Evolutionary conservation across 176 grass and related monocot genomes (phyloP).

Genomic region (Lolium perenne): DNA sequence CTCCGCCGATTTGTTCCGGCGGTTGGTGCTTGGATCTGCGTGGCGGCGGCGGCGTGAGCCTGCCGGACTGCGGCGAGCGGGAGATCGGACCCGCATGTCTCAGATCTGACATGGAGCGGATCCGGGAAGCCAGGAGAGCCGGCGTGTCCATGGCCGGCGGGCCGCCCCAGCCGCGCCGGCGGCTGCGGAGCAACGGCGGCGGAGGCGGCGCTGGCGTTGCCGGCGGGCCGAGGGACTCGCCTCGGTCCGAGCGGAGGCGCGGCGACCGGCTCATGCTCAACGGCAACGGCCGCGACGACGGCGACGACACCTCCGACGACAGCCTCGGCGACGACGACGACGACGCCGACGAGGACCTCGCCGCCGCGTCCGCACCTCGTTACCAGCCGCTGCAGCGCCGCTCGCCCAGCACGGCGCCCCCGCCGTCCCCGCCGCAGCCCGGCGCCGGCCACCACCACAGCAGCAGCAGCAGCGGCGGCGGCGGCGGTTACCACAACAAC

Average conservation of each 20-base stretch:
- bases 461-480: constrained; percentile 61
- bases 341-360: constrained; percentile 75
- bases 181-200: constrained; percentile 60
- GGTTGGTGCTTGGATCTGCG: constrained; percentile 36
- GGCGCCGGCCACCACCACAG: constrained; percentile 45
- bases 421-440: constrained; percentile 61
- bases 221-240: constrained; percentile 48
- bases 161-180: constrained; percentile 45
- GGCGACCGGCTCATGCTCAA: constrained; percentile 66
- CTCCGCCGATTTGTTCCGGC: neutral
- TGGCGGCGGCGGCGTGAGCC: constrained; percentile 1
- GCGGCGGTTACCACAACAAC: constrained; percentile 56
- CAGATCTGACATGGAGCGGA: constrained; percentile 82
- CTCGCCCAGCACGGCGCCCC: constrained; percentile 64
- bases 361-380: constrained; percentile 43
- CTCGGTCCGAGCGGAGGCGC: constrained; percentile 58
- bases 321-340: constrained; percentile 81
- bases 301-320: constrained; percentile 85
- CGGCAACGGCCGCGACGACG: constrained; percentile 65
- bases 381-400: constrained; percentile 52
- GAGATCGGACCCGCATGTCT: constrained; percentile 54
- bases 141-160: constrained; percentile 54
- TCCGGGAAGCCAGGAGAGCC: constrained; percentile 64
- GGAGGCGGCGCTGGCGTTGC: neutral
- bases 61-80: constrained; percentile 44